Evolutionary conservation across 768 basidiomycete species (phyloP), one percentile per base, ranked within the genome.

Genomic region (Thelephora aurantiotincta): DNA sequence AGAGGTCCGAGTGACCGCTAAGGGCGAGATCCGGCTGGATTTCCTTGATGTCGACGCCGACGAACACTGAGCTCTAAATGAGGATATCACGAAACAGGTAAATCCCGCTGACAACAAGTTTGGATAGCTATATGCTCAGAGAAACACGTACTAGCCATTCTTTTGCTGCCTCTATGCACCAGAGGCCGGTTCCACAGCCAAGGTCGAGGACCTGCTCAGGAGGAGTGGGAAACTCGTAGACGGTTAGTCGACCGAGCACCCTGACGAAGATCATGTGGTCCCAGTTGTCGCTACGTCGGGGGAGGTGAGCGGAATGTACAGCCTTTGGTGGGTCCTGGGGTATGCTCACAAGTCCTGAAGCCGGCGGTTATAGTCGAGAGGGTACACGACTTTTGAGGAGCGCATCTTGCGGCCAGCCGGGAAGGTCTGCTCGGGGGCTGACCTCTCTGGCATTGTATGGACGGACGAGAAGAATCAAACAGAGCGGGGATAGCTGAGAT

Each of bases 161-260:
- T 53, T 69, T 75, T 2, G 78, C 82, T 4, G 81, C 81, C 50
- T 81, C 75, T 23, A 87, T 67, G 2, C 71, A 72, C 84, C 85
- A 88, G 45, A 71, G 69, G 1, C 84, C 84, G 41, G 67, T 71
- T 5, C 84, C 82, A 56, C 81, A 84, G 0, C 82, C 85, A 7
- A 88, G 61, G 55, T 85, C 82, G 11, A 88, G 72, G 0, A 83
- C 66, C 2, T 63, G 59, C 1, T 57, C 19, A 0, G 82, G 85
- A 2, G 75, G 71, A 0, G 55, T 56, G 6, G 68, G 63, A 45
- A 80, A 78, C 38, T 68, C 63, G 54, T 77, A 70, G 50, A 77
- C 66, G 0, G 82, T 77, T 30, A 80, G 55, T 16, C 70, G 64
- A 44, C 65, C 57, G 58, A 73, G 52, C 67, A 77, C 46, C 58